Percentiles rank a stretch among this genome's conserved stretches.
phyloP scores from a whole-genome alignment of 2,329 filamentous ascomycete genomes.

The Davidsoniella virescens region DNA sequence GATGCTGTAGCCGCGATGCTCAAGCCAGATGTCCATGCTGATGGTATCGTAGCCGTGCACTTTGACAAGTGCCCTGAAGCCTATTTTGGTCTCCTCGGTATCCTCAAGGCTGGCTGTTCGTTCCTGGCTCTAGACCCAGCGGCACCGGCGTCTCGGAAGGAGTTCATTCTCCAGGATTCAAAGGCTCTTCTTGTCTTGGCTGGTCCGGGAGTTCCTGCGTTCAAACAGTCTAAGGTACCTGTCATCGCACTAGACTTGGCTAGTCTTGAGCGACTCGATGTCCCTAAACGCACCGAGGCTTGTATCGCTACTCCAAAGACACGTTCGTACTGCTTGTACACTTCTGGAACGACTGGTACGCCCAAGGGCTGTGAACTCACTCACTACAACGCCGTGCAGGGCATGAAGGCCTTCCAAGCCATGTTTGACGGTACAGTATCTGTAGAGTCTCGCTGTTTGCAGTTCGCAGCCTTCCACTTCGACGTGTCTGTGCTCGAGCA shows the following conservation, averaged over 20 bases:
- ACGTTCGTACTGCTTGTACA: conserved; percentile 72
- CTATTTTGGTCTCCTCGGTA: conserved; percentile 65
- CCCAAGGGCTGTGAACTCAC: conserved; percentile 82
- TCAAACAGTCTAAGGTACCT: conserved; percentile 13
- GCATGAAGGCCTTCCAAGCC: conserved; percentile 70
- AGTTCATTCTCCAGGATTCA: conserved; percentile 66
- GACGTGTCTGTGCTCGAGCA: conserved; percentile 88
- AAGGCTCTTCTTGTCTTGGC: conserved; percentile 46
- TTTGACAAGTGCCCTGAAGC: conserved; percentile 78
- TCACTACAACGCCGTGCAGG: conserved; percentile 77
- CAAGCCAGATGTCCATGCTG: conserved; percentile 29
- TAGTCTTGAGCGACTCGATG: conserved; percentile 15
- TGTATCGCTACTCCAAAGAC: conserved; percentile 25
- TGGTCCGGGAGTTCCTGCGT: conserved; percentile 18
- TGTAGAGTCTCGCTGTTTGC: conserved; percentile 60
- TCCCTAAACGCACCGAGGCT: not conserved
- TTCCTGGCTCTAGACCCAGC: conserved; percentile 68
- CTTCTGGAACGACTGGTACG: conserved; percentile 70
- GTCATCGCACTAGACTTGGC: conserved; percentile 22
- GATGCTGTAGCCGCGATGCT: conserved; percentile 59
- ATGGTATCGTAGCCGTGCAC: conserved; percentile 55
- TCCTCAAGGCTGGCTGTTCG: conserved; percentile 66
- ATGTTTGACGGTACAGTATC: conserved; percentile 67
- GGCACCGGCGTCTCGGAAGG: conserved; percentile 55
- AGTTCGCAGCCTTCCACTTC: conserved; percentile 90